Evolutionary conservation across 2,329 filamentous ascomycete genomes (phyloP).

Genomic region (Ceratocystis huliohia): DNA sequence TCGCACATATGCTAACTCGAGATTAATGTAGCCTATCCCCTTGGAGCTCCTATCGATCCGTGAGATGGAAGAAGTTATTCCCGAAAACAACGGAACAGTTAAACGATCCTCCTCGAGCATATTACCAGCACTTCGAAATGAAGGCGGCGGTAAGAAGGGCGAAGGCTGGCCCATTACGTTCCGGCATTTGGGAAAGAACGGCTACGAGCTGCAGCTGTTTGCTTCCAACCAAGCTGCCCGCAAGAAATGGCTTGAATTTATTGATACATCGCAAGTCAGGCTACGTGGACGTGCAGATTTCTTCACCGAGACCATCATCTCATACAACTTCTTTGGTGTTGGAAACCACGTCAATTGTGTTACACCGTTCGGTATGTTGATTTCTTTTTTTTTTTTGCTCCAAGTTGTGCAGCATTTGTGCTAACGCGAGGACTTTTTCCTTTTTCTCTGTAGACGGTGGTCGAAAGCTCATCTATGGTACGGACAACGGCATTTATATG

Average conservation of each 20-base stretch:
- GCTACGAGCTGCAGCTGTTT: conserved; percentile 83
- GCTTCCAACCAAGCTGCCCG: conserved; percentile 74
- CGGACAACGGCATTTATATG: conserved; percentile 84
- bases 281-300: conserved; percentile 80
- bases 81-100: conserved; percentile 54
- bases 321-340: conserved; percentile 46
- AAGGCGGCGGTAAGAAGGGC: conserved; percentile 40
- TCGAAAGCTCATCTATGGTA: conserved; percentile 85
- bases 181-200: conserved; percentile 86
- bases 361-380: conserved; percentile 67
- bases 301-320: conserved; percentile 60
- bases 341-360: conserved; percentile 87
- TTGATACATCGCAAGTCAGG: conserved; percentile 78
- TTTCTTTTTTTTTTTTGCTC: conserved; percentile 1
- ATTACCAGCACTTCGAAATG: conserved; percentile 43
- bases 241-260: conserved; percentile 94
- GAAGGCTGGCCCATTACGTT: conserved; percentile 94
- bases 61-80: conserved; percentile 94
- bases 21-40: conserved; percentile 58
- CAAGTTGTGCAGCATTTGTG: not conserved
- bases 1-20: conserved; percentile 17
- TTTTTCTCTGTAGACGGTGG: conserved; percentile 56
- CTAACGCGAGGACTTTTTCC: conserved; percentile 21
- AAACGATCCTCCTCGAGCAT: conserved; percentile 84
- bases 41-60: conserved; percentile 84